A percentile compares a stretch with the other conserved stretches of the same genome.
Conservation (phyloP, 768 basidiomycete species). For the Agaricus subrufescens region DNA sequence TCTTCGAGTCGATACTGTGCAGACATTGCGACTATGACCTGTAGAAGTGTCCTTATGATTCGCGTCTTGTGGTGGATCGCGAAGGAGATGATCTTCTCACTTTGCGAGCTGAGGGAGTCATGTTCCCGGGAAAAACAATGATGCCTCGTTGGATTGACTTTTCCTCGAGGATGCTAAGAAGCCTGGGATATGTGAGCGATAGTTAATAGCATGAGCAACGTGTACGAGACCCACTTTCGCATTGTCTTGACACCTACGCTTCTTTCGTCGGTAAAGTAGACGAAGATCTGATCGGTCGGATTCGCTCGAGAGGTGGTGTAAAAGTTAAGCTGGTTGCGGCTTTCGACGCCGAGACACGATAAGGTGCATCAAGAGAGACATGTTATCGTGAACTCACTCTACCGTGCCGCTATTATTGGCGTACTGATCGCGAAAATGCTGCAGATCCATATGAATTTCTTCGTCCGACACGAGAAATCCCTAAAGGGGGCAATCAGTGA, state of each 20-base stretch:
- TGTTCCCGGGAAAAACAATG: constrained; percentile 92
- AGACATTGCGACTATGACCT: constrained; percentile 94
- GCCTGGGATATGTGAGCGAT: constrained; percentile 38
- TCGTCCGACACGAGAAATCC: constrained; percentile 93
- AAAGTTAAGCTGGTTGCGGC: constrained; percentile 88
- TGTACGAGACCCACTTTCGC: constrained; percentile 69
- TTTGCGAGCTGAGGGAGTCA: constrained; percentile 97
- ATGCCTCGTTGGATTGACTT: constrained; percentile 87
- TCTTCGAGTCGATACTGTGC: constrained; percentile 87
- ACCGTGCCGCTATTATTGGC: constrained; percentile 70
- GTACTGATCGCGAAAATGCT: constrained; percentile 69
- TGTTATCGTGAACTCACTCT: constrained; percentile 61
- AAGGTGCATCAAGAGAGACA: background rate
- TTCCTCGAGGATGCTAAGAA: constrained; percentile 87
- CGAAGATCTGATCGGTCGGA: constrained; percentile 76
- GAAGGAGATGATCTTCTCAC: constrained; percentile 34
- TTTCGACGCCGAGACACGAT: constrained; percentile 25
- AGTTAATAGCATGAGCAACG: background rate
- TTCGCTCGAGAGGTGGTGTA: constrained; percentile 72
- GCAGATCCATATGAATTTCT: constrained; percentile 86
- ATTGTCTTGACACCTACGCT: constrained; percentile 97
- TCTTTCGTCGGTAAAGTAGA: constrained; percentile 94
- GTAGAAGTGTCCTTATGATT: constrained; percentile 12
- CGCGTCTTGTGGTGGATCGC: background rate
- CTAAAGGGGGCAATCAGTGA: constrained; percentile 36